A percentile compares a stretch with the other conserved stretches of the same genome.
phyloP scores from a whole-genome alignment of 345 rosid genomes.

The Ricinus communis region DNA sequence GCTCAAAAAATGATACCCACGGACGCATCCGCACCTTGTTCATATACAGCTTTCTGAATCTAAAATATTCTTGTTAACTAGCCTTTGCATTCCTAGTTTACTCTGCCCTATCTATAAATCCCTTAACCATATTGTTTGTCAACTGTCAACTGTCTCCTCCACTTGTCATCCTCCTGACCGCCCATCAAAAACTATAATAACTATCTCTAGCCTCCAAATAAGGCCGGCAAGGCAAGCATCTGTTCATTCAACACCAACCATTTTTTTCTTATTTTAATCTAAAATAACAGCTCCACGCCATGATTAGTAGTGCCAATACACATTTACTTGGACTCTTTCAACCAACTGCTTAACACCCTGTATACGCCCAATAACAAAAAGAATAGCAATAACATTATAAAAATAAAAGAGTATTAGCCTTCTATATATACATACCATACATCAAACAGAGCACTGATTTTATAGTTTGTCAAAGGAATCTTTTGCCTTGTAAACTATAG shows the following conservation, averaged over 20 bases:
- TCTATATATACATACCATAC: background rate
- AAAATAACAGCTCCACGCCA: background rate
- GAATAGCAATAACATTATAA: no score
- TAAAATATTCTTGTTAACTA: no score
- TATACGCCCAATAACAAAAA: no score
- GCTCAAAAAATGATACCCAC: no score
- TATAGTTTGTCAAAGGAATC: background rate
- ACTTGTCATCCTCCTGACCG: background rate
- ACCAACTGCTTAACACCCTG: no score
- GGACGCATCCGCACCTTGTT: no score
- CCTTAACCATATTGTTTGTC: background rate
- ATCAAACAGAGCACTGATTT: background rate
- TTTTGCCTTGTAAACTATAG: background rate
- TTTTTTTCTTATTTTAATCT: background rate
- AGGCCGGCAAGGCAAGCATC: background rate
- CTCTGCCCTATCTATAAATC: no score
- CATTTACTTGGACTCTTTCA: background rate
- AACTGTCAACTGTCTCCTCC: background rate
- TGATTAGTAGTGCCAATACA: background rate
- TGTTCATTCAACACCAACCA: background rate
- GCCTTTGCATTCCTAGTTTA: no score
- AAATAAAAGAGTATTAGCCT: background rate
- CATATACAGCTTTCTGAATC: no score
- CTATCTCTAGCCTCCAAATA: background rate
- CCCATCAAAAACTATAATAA: constrained; percentile 1